A percentile compares a stretch with the other conserved stretches of the same genome.
These are phyloP conservation scores for Chalciporus piperatus DNA, from an alignment of 768 basidiomycete species.

Conservation along the genomic window DNA sequence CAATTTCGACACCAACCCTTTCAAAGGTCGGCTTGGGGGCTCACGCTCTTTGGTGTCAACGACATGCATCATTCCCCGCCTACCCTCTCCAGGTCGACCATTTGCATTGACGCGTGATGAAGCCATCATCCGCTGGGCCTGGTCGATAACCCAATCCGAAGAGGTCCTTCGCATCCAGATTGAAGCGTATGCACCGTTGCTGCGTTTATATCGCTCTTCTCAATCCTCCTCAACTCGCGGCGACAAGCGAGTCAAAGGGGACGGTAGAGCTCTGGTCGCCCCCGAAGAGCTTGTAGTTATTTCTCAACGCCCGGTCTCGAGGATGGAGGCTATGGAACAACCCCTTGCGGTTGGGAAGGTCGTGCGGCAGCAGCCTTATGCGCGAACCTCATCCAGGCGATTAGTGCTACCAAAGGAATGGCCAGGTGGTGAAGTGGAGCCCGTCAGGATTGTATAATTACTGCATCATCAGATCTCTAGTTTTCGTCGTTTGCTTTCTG, in stretches of 20 bases:
- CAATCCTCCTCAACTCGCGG: background rate
- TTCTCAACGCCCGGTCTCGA: background rate
- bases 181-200: background rate
- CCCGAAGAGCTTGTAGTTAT: conserved; percentile 15
- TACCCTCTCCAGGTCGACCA: conserved; percentile 23
- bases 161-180: background rate
- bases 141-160: conserved; percentile 18
- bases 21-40: background rate
- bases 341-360: conserved; percentile 10
- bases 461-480: background rate
- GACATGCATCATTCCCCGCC: conserved; percentile 24
- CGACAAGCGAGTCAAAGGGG: conserved; percentile 8
- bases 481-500: background rate
- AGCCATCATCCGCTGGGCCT: conserved; percentile 19
- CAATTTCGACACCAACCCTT: conserved; percentile 5
- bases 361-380: conserved; percentile 19
- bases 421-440: background rate
- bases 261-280: conserved; percentile 8
- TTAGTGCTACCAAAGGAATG: conserved; percentile 19
- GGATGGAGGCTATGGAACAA: conserved; percentile 9
- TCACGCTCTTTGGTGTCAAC: conserved; percentile 5
- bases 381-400: conserved; percentile 11
- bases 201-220: background rate
- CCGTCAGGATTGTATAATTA: background rate
- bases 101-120: conserved; percentile 17